Conservation (phyloP, 306 rosid species). For the Prinsepia uniflora region DNA sequence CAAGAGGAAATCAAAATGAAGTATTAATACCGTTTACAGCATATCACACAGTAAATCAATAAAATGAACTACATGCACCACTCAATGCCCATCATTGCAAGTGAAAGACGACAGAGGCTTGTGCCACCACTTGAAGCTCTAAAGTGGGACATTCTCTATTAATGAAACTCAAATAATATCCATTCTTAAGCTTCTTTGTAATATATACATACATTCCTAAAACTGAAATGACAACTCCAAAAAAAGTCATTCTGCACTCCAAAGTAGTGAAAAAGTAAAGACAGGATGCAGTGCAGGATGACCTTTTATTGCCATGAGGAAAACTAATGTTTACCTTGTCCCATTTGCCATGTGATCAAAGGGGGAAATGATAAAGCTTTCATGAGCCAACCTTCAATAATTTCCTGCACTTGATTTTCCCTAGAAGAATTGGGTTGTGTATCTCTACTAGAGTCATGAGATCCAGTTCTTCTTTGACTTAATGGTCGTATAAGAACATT, state of each 20-base stretch:
- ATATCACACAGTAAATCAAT: slow-evolving; percentile 15
- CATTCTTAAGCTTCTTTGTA: neutral
- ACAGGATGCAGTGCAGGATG: too few species aligned
- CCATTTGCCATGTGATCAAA: slow-evolving; percentile 60
- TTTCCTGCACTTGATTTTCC: slow-evolving; percentile 37
- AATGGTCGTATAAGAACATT: slow-evolving; percentile 54
- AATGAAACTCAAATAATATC: neutral
- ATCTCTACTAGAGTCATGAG: slow-evolving; percentile 38
- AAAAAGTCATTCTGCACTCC: too few species aligned
- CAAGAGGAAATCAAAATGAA: slow-evolving; percentile 30
- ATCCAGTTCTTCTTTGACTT: slow-evolving; percentile 25
- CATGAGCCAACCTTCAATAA: slow-evolving; percentile 69
- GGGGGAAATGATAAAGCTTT: slow-evolving; percentile 65
- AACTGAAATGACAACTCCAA: neutral
- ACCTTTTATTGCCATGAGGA: neutral
- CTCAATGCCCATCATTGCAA: slow-evolving; percentile 9
- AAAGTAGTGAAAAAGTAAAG: too few species aligned
- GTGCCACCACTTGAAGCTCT: neutral
- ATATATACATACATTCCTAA: neutral
- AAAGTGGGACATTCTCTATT: neutral
- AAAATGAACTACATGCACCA: slow-evolving; percentile 17
- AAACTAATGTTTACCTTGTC: slow-evolving; percentile 53
- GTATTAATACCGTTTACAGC: slow-evolving; percentile 21
- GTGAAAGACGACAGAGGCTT: neutral
- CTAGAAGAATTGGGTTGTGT: slow-evolving; percentile 36